Evolutionary conservation across 208 protist species (phyloP), one percentile per base, ranked within the genome.

Genomic region (Histomonas meleagridis): DNA sequence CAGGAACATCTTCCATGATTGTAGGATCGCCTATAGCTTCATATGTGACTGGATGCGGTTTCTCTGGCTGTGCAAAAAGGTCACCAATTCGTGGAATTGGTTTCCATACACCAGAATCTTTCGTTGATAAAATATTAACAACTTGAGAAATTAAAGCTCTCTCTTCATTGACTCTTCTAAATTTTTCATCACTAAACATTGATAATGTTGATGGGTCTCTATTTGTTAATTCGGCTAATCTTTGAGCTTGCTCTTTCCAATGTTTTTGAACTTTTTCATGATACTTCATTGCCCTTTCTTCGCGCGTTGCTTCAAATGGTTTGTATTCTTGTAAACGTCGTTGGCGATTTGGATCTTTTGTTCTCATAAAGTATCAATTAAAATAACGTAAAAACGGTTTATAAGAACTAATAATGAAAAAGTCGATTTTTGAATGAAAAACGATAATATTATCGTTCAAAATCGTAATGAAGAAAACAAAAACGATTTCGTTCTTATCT

Each of bases 141-240:
- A 86, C 76, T 55, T 86, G 76, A 18, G 76, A 23, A 38, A 86
- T 86, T 12, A 86, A 38, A 86, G 38, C 51, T 38, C 46, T 23
- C 55, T 86, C 76, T 55, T 86, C 76, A 55, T 86, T 86, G n/a
- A 26, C 55, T 5, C 76, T 5, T 10, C 76, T 32, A 49, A 86
- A 86, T 3, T 51, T 40, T 18, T 86, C 76, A 46, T 86, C 76
- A 49, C 76, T 86, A 46, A 51, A 51, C 76, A 86, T 86, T 55
- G 76, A 43, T 14, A 86, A 28, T 10, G 76, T 86, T 55, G 76
- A 38, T 32, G 76, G 76, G 28, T 86, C 76, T 16, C 76, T 9
- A 21, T 46, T 46, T 5, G 46, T 49, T 55, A 51, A 57, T 55
- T 86, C n/a, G 0, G 76, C 76, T 51, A 86, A 48, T 51, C 46